A percentile compares a stretch with the other conserved stretches of the same genome.
phyloP scores from a whole-genome alignment of 148 eudicot species.

The Gaultheria prostrata region DNA sequence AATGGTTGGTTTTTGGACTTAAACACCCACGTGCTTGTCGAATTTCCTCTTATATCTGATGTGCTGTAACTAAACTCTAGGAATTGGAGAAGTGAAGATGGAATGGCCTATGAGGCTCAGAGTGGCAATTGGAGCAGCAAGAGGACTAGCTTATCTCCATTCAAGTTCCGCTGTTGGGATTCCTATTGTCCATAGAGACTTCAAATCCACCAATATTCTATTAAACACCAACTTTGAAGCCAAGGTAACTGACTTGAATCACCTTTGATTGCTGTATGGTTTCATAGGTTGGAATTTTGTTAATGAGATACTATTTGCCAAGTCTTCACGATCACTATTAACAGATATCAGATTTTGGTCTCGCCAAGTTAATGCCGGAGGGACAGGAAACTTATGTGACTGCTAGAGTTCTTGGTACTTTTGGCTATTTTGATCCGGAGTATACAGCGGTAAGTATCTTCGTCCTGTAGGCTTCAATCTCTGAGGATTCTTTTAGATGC shows the following conservation, averaged over 20 bases:
- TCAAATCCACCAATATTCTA: conserved; percentile 95
- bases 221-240: conserved; percentile 72
- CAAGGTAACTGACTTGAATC: conserved; percentile 45
- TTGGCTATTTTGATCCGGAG: conserved; percentile 92
- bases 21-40: neutral
- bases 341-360: conserved; percentile 95
- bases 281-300: neutral
- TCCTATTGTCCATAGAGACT: conserved; percentile 94
- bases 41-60: conserved; percentile 7
- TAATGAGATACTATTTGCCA: neutral
- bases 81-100: conserved; percentile 67
- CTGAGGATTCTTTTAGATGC: neutral
- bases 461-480: neutral
- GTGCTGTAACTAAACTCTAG: conserved; percentile 18
- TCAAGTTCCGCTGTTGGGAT: conserved; percentile 86
- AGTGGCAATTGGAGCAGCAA: conserved; percentile 94
- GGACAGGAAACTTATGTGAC: conserved; percentile 78
- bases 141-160: conserved; percentile 93
- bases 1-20: conserved; percentile 47
- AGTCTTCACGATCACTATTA: neutral
- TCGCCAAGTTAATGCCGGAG: conserved; percentile 95
- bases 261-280: neutral
- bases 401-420: conserved; percentile 85
- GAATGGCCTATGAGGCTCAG: conserved; percentile 89
- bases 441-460: conserved; percentile 71